phyloP scores from a whole-genome alignment of 768 basidiomycete genomes.

The Fomitopsis serialis region DNA sequence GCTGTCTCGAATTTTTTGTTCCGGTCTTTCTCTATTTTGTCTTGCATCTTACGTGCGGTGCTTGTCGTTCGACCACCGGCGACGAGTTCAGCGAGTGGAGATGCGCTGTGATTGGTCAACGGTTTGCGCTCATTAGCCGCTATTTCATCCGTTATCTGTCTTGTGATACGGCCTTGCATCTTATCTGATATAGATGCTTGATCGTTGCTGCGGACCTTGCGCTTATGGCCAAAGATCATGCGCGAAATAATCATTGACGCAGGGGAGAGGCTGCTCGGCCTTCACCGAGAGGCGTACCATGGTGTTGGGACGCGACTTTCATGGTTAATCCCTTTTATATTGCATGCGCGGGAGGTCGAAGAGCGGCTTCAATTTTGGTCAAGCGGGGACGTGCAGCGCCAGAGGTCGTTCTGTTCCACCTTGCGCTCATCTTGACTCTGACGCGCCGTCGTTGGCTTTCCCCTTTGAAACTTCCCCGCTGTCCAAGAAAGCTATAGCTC shows the following conservation, averaged over 20 bases:
- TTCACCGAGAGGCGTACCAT: background rate
- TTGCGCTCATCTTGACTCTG: background rate
- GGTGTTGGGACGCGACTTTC: slow-evolving; percentile 5
- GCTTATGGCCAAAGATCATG: background rate
- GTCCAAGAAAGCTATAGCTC: background rate
- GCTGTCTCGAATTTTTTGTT: background rate
- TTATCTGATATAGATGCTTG: slow-evolving; percentile 28
- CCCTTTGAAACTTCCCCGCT: background rate
- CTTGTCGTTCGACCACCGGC: no score
- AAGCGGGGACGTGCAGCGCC: background rate
- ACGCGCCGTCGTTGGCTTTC: background rate
- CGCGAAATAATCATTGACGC: background rate
- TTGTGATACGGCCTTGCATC: slow-evolving; percentile 15
- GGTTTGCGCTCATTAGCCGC: background rate
- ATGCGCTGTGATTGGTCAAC: background rate
- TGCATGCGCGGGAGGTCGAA: slow-evolving; percentile 1
- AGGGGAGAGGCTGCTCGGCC: background rate
- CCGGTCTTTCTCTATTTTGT: no score
- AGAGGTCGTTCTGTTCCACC: background rate
- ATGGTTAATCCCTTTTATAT: background rate
- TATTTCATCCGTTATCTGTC: background rate
- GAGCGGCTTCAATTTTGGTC: background rate
- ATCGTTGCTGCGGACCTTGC: slow-evolving; percentile 1
- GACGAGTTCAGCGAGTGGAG: no score
- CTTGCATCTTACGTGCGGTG: no score